These are phyloP conservation scores for Botrytis fragariae DNA, from an alignment of 2,329 filamentous ascomycete genomes.

Conservation along the genomic window DNA sequence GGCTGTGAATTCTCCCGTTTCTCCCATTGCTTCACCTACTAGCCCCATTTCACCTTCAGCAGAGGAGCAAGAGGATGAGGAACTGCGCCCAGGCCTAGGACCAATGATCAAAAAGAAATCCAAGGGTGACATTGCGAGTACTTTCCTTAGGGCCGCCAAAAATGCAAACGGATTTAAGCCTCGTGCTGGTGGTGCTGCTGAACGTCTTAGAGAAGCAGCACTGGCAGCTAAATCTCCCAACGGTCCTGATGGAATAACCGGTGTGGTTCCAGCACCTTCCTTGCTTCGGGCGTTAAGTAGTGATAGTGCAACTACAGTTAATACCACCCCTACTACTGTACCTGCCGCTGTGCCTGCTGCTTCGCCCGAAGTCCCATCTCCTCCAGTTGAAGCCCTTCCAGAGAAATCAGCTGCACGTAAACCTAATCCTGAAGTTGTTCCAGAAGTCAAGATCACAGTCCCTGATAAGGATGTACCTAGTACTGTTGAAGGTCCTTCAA, in stretches of 20 bases:
- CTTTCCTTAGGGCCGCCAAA: constrained; percentile 76
- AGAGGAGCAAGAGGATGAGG: constrained; percentile 31
- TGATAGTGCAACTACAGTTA: constrained; percentile 39
- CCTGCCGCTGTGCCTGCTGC: constrained; percentile 35
- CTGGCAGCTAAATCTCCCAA: constrained; percentile 54
- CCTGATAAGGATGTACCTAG: constrained; percentile 44
- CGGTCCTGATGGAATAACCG: constrained; percentile 84
- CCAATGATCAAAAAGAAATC: constrained; percentile 84
- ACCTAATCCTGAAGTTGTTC: constrained; percentile 42
- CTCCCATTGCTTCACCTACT: constrained; percentile 21
- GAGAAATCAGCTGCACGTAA: constrained; percentile 32
- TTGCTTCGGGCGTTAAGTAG: constrained; percentile 43
- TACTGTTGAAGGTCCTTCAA: constrained; percentile 43
- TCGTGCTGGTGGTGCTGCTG: constrained; percentile 79
- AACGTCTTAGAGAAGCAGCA: constrained; percentile 59
- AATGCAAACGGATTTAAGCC: constrained; percentile 78
- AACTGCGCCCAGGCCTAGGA: constrained; percentile 71
- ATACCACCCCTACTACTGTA: constrained; percentile 23
- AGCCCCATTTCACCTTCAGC: constrained; percentile 4
- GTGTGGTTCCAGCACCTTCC: constrained; percentile 77
- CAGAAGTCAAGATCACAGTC: constrained; percentile 58
- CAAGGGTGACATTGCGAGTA: constrained; percentile 69
- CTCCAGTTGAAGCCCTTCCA: constrained; percentile 1
- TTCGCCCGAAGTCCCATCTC: neutral
- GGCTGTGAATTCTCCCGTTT: constrained; percentile 12